phyloP scores from a whole-genome alignment of 2,329 filamentous ascomycete species.

The Neofusicoccum sp. region DNA sequence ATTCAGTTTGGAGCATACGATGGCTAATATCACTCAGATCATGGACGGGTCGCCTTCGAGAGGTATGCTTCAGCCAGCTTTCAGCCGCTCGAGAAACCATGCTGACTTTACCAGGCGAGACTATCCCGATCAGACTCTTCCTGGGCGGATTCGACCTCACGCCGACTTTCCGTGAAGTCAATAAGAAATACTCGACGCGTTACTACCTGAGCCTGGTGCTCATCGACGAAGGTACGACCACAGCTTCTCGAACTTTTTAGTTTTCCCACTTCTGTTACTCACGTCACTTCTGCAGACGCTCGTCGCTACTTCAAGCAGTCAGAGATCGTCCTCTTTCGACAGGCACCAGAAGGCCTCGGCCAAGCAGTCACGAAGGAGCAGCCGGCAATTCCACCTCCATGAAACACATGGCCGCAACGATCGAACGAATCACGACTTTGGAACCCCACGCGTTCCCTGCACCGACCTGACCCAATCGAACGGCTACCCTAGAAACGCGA shows the following conservation, averaged over 20 bases:
- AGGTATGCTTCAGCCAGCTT: conserved; percentile 56
- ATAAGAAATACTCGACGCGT: conserved; percentile 98
- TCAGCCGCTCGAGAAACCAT: neutral
- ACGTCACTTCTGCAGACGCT: conserved; percentile 65
- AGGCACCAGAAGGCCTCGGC: conserved; percentile 59
- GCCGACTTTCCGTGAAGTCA: conserved; percentile 97
- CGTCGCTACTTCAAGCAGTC: conserved; percentile 99
- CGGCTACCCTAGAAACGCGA: neutral
- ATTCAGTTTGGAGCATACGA: too few species aligned
- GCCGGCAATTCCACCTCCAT: conserved; percentile 10
- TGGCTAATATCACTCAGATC: conserved; percentile 60
- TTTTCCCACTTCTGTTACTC: conserved; percentile 23
- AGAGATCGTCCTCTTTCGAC: conserved; percentile 94
- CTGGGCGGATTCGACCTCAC: conserved; percentile 96
- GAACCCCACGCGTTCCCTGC: conserved; percentile 11
- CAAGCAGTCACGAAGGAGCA: conserved; percentile 53
- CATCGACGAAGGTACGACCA: conserved; percentile 79
- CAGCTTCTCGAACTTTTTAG: neutral
- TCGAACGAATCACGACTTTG: conserved; percentile 2
- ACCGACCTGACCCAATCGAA: neutral
- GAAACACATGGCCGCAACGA: neutral
- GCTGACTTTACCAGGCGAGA: conserved; percentile 62
- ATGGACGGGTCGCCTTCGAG: conserved; percentile 99
- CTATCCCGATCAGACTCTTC: conserved; percentile 95
- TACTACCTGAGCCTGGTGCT: conserved; percentile 97